A percentile compares a stretch with the other conserved stretches of the same genome.
Conservation (phyloP, 805 yeast genomes). For the Candida dendrica region DNA sequence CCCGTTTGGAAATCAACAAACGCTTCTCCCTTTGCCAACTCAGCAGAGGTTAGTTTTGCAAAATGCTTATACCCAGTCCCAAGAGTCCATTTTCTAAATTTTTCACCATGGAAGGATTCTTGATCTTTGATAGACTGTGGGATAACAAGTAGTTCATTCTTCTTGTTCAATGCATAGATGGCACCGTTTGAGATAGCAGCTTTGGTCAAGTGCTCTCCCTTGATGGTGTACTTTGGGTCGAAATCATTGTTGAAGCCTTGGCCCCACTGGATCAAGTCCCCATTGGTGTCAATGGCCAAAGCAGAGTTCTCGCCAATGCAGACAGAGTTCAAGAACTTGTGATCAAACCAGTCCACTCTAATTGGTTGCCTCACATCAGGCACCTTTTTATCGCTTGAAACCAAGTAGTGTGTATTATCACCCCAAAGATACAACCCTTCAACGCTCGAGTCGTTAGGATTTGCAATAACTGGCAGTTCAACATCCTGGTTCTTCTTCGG, state of each 20-base stretch:
- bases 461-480: constrained; percentile 23
- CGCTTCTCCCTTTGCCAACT: constrained; percentile 36
- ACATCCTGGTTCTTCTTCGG: constrained; percentile 14
- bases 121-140: constrained; percentile 20
- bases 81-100: constrained; percentile 9
- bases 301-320: constrained; percentile 37
- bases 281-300: constrained; percentile 55
- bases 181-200: constrained; percentile 47
- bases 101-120: constrained; percentile 3
- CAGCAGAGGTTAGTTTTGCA: not conserved
- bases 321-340: constrained; percentile 49
- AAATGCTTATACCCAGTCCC: constrained; percentile 1
- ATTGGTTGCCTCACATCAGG: constrained; percentile 44
- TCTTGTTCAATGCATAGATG: constrained; percentile 38
- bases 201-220: constrained; percentile 36
- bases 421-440: constrained; percentile 68
- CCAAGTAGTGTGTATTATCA: constrained; percentile 34
- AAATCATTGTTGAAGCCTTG: constrained; percentile 26
- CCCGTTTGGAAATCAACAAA: constrained; percentile 53
- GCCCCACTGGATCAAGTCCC: constrained; percentile 75
- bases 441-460: constrained; percentile 29
- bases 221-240: constrained; percentile 30
- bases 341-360: constrained; percentile 59
- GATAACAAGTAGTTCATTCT: constrained; percentile 26
- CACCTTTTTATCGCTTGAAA: constrained; percentile 19